Evolutionary conservation across 345 rosid species (phyloP).

Genomic region (Populus deltoides): DNA sequence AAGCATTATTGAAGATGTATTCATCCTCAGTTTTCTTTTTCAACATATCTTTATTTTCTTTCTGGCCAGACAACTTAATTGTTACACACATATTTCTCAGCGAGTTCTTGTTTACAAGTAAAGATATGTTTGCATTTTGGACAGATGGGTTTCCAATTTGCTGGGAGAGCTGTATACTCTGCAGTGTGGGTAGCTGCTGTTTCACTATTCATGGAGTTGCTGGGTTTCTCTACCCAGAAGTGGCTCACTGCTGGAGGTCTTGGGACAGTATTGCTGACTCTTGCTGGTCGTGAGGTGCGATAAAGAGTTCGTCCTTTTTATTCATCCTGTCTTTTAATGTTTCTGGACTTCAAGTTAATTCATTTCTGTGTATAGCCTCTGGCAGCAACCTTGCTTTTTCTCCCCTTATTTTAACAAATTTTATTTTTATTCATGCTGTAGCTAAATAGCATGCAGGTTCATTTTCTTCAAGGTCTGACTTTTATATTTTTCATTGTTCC

Average conservation of each 20-base stretch:
- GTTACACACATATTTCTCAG: background rate
- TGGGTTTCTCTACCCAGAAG: conserved; percentile 90
- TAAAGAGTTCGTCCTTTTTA: background rate
- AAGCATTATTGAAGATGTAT: background rate
- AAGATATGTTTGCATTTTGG: conserved; percentile 15
- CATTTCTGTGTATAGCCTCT: background rate
- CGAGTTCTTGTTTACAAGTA: background rate
- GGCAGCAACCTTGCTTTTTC: background rate
- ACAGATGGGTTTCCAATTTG: conserved; percentile 92
- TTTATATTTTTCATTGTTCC: conserved; percentile 20
- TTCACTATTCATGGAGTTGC: conserved; percentile 91
- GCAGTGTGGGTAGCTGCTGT: conserved; percentile 93
- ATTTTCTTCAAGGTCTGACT: background rate
- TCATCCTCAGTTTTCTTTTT: background rate
- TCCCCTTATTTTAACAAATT: background rate
- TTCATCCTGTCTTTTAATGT: background rate
- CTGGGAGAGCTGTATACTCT: conserved; percentile 83
- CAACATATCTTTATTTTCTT: background rate
- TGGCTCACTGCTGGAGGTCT: conserved; percentile 98
- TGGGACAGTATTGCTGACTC: conserved; percentile 93
- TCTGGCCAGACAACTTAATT: background rate
- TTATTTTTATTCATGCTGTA: background rate
- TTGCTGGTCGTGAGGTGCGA: conserved; percentile 94
- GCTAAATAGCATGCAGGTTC: background rate
- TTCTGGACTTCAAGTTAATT: background rate